Evolutionary conservation across 805 yeast genomes (phyloP), one percentile per base, ranked within the genome.

Genomic region (Candida ascalaphidarum): DNA sequence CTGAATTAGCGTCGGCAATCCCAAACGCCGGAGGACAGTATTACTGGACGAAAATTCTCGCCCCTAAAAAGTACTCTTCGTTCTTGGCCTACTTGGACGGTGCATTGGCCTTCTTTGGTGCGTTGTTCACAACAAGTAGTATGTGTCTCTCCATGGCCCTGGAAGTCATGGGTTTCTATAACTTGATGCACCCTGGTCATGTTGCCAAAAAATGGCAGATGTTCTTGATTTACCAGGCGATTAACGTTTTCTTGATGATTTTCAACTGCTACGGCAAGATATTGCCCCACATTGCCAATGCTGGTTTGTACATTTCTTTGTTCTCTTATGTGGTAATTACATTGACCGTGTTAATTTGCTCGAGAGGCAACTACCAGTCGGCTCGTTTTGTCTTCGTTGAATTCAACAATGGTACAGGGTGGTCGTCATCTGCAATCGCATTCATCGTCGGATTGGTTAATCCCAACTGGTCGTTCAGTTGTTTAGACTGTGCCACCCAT

Each of bases 11-110:
- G 7, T 58, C 67, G 26, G 67, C 74, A 10, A 62, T 61, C 46
- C 78, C 78, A 4, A 63, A 66, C 32, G 72, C 77, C 25, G 76
- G 77, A 30, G 78, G 78, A 15, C 76, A 70, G 37, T 69, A 69
- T 43, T 71, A 66, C 34, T 74, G 80, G 79, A 68, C 77, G 5
- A 58, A 63, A 48, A 61, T 66, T 23, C 47, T 73, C 29, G 72
- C 77, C 5, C 77, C 77, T 7, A 61, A 60, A 20, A 57, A 55
- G 31, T 54, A 57, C 29, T 63, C 71, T 8, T 48, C 61, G 14
- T 68, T 73, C 32, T 58, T 64, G 23, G 74, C 81, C 2, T 76
- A 66, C 41, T 38, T 64, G 52, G 71, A 81, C 37, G 82, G 81
- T n/a, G 63, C 76, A 13, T 60, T 71, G 35, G 78, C 77, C 20